phyloP scores from a whole-genome alignment of 2,329 filamentous ascomycete genomes.

The Neonectria hederae region DNA sequence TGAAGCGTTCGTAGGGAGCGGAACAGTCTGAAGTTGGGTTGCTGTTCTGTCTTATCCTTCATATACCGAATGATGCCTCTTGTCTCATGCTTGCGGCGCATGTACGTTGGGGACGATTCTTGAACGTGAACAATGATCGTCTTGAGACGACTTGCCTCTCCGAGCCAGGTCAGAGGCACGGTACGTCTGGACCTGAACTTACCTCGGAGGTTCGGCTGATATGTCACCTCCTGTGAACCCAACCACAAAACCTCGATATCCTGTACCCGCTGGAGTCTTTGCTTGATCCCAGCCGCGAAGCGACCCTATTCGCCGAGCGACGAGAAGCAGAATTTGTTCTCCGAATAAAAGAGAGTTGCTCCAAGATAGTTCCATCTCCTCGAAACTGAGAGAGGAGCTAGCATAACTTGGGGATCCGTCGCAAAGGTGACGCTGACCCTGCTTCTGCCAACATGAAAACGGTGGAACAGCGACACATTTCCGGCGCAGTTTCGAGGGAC shows the following conservation, averaged over 20 bases:
- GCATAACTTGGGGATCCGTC: conserved; percentile 47
- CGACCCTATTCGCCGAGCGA: conserved; percentile 61
- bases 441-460: conserved; percentile 51
- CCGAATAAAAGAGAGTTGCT: conserved; percentile 57
- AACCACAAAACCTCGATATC: conserved; percentile 56
- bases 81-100: conserved; percentile 52
- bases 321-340: conserved; percentile 62
- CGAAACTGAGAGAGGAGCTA: conserved; percentile 52
- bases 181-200: conserved; percentile 52
- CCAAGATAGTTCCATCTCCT: conserved; percentile 54
- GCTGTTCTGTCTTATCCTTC: conserved; percentile 43
- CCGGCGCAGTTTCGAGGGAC: conserved; percentile 24
- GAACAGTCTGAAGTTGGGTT: conserved; percentile 52
- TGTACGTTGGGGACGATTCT: conserved; percentile 45
- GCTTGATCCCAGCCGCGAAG: conserved; percentile 55
- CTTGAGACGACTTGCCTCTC: conserved; percentile 50
- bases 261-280: conserved; percentile 53
- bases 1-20: conserved; percentile 54
- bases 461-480: conserved; percentile 42
- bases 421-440: conserved; percentile 47
- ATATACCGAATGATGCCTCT: conserved; percentile 35
- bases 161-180: conserved; percentile 47
- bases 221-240: conserved; percentile 48
- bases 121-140: conserved; percentile 53
- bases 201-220: conserved; percentile 8